Conservation (phyloP, 2,329 filamentous ascomycete species). For the Colletotrichum navitas region DNA sequence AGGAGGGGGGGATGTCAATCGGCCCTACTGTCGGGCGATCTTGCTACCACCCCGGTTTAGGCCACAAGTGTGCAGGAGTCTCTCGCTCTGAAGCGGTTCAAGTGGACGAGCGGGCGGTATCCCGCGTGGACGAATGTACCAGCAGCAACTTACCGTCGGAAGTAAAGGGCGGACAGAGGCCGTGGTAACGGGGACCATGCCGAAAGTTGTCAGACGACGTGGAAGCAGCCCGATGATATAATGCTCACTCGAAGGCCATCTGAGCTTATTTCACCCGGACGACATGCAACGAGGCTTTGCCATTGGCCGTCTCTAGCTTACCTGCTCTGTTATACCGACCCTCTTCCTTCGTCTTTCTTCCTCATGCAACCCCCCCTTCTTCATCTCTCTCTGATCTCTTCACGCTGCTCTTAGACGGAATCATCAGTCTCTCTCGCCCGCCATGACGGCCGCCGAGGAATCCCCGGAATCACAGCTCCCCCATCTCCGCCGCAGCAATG, state of each 20-base stretch:
- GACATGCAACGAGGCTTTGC: background rate
- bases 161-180: background rate
- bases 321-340: background rate
- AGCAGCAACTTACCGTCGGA: background rate
- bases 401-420: background rate
- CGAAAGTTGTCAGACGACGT: background rate
- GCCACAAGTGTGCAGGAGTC: background rate
- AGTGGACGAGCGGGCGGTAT: background rate
- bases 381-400: background rate
- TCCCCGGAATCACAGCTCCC: slow-evolving; percentile 24
- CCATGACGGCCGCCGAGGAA: slow-evolving; percentile 32
- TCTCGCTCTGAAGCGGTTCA: no score
- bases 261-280: slow-evolving; percentile 24
- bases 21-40: slow-evolving; percentile 16
- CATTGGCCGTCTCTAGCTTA: background rate
- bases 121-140: background rate
- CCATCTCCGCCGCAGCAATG: slow-evolving; percentile 45
- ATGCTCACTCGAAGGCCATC: slow-evolving; percentile 18
- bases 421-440: background rate
- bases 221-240: slow-evolving; percentile 8
- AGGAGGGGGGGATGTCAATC: background rate
- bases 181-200: background rate
- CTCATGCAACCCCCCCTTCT: background rate
- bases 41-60: background rate
- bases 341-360: background rate